phyloP scores from a whole-genome alignment of 1,284 basidiomycete species.

The Polyporus tsugae region DNA sequence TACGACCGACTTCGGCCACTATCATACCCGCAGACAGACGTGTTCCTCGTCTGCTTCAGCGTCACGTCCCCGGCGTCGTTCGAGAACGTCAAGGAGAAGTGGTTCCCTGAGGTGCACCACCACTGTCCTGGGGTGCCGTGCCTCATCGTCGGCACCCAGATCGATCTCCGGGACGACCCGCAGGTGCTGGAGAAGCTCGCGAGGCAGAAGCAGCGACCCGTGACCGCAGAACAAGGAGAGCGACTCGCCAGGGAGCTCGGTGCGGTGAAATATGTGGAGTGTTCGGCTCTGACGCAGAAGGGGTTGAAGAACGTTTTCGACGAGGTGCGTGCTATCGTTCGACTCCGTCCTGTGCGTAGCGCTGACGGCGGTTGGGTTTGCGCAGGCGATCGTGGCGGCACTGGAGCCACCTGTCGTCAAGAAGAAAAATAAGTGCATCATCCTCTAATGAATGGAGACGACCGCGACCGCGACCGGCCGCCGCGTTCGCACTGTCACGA shows the following conservation, averaged over 20 bases:
- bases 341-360: not conserved
- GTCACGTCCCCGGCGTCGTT: slow-evolving; percentile 99
- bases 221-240: slow-evolving; percentile 90
- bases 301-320: slow-evolving; percentile 99
- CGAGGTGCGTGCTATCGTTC: slow-evolving; percentile 71
- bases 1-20: slow-evolving; percentile 98
- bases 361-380: not conserved
- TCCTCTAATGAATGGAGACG: slow-evolving; percentile 65
- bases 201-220: slow-evolving; percentile 95
- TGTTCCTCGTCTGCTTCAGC: slow-evolving; percentile 99
- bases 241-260: slow-evolving; percentile 94
- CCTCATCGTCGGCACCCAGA: slow-evolving; percentile 98
- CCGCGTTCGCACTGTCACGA: slow-evolving; percentile 32
- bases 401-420: slow-evolving; percentile 95
- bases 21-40: slow-evolving; percentile 99
- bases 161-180: slow-evolving; percentile 95
- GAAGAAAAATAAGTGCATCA: slow-evolving; percentile 85
- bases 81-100: slow-evolving; percentile 99
- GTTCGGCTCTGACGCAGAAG: slow-evolving; percentile 98
- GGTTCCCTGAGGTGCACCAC: slow-evolving; percentile 99
- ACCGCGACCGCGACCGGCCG: slow-evolving; percentile 12
- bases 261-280: slow-evolving; percentile 99
- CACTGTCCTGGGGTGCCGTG: slow-evolving; percentile 99
- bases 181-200: slow-evolving; percentile 95
- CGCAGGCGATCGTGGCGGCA: slow-evolving; percentile 95